Evolutionary conservation across 2,329 filamentous ascomycete species (phyloP).

Genomic region (Didymella keratinophila): DNA sequence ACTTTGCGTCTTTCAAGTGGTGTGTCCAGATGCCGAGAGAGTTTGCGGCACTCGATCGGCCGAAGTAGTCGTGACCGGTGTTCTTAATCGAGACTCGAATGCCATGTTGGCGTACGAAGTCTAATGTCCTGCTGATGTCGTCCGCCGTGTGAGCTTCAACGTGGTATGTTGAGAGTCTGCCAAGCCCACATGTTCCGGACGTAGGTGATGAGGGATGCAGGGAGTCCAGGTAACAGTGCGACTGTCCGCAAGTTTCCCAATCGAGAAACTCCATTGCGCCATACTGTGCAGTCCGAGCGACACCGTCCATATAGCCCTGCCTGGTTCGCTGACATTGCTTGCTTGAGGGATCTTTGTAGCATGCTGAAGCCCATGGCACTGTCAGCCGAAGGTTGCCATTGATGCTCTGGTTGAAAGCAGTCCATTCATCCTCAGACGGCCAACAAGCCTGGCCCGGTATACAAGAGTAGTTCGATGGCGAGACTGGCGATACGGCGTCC

Average conservation of each 20-base stretch:
- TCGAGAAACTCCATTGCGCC: slow-evolving; percentile 48
- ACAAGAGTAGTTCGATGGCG: slow-evolving; percentile 41
- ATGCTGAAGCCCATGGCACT: slow-evolving; percentile 44
- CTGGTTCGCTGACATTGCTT: slow-evolving; percentile 33
- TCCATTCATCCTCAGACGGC: slow-evolving; percentile 43
- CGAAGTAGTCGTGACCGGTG: slow-evolving; percentile 50
- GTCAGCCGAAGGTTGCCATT: slow-evolving; percentile 40
- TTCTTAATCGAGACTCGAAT: slow-evolving; percentile 49
- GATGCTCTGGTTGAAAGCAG: slow-evolving; percentile 44
- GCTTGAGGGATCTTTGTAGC: slow-evolving; percentile 33
- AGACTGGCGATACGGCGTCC: background rate
- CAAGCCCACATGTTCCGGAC: slow-evolving; percentile 42
- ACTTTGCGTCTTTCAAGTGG: slow-evolving; percentile 43
- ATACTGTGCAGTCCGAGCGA: slow-evolving; percentile 41
- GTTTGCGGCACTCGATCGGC: slow-evolving; percentile 43
- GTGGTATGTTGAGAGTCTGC: slow-evolving; percentile 45
- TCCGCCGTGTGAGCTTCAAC: slow-evolving; percentile 38
- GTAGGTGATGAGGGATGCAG: slow-evolving; percentile 34
- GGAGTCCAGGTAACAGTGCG: slow-evolving; percentile 43
- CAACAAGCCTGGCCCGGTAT: slow-evolving; percentile 50
- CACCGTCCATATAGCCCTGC: slow-evolving; percentile 35
- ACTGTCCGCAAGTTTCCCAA: slow-evolving; percentile 44
- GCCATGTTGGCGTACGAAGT: slow-evolving; percentile 41
- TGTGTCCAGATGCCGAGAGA: slow-evolving; percentile 48
- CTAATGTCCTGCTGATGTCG: slow-evolving; percentile 40